phyloP scores from a whole-genome alignment of 2,329 filamentous ascomycete genomes.

The Penicillium oxalicum region DNA sequence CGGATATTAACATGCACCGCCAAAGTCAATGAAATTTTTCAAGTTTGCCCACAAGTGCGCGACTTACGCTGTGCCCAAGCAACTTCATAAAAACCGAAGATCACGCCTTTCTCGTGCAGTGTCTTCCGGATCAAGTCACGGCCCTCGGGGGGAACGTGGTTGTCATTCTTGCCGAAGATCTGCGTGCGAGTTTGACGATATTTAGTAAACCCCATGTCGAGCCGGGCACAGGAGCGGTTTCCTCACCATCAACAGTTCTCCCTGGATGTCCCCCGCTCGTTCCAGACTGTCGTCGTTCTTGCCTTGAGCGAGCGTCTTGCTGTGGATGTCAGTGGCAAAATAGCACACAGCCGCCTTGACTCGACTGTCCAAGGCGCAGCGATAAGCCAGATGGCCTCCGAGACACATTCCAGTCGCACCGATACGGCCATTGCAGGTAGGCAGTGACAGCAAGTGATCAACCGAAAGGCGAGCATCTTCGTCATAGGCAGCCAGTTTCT shows the following conservation, averaged over 20 bases:
- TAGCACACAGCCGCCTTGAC: constrained; percentile 75
- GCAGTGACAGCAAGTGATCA: constrained; percentile 62
- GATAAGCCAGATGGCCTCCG: constrained; percentile 77
- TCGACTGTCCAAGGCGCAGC: constrained; percentile 67
- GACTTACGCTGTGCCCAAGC: constrained; percentile 78
- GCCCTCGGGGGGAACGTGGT: constrained; percentile 76
- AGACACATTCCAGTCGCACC: constrained; percentile 87
- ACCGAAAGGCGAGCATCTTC: constrained; percentile 65
- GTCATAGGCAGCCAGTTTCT: constrained; percentile 82
- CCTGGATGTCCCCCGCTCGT: constrained; percentile 62
- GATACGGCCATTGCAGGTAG: constrained; percentile 74
- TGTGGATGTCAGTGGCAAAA: constrained; percentile 90
- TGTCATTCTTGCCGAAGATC: constrained; percentile 89
- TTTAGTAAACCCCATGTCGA: not conserved
- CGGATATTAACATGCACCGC: not conserved
- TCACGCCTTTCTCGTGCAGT: constrained; percentile 66
- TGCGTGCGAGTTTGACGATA: constrained; percentile 13
- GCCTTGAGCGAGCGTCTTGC: constrained; percentile 64
- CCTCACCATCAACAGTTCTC: constrained; percentile 66
- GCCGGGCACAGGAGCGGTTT: not conserved
- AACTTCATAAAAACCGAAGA: constrained; percentile 79
- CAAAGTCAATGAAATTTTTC: not conserved
- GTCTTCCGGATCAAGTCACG: constrained; percentile 78
- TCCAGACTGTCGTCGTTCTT: constrained; percentile 58
- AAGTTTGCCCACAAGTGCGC: not conserved